A percentile compares a stretch with the other conserved stretches of the same genome.
phyloP scores from a whole-genome alignment of 371 early-diverging fungal genomes.

The Mortierella sp. region DNA sequence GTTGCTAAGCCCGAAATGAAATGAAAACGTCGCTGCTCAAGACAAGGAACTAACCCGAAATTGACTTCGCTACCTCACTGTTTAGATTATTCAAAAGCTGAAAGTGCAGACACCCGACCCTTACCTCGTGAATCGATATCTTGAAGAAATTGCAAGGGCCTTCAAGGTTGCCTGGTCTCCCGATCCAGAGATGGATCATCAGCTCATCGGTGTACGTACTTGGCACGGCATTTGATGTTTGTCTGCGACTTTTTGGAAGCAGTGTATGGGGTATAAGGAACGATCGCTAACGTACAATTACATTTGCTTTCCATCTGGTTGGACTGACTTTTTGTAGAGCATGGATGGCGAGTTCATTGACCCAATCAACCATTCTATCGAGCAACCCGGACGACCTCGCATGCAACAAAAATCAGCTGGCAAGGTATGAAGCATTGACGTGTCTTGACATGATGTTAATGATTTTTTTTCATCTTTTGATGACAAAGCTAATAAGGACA shows the following conservation, averaged over 20 bases:
- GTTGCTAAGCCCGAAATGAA: not conserved
- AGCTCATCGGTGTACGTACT: slow-evolving; percentile 41
- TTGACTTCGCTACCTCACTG: not conserved
- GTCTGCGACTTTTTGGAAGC: not conserved
- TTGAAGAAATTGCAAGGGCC: slow-evolving; percentile 89
- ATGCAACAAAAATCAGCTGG: slow-evolving; percentile 12
- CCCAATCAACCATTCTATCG: slow-evolving; percentile 36
- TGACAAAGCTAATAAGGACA: not conserved
- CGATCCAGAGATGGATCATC: slow-evolving; percentile 60
- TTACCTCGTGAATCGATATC: slow-evolving; percentile 86
- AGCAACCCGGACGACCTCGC: slow-evolving; percentile 33
- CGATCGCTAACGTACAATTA: not conserved
- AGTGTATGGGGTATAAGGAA: not conserved
- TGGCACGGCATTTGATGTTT: not conserved
- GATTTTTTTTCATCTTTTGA: not conserved
- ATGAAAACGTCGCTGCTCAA: not conserved
- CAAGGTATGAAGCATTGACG: slow-evolving; percentile 19
- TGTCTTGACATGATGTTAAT: not conserved
- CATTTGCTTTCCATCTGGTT: not conserved
- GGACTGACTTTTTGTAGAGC: slow-evolving; percentile 16
- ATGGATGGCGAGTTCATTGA: slow-evolving; percentile 51
- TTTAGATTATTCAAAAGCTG: slow-evolving; percentile 85
- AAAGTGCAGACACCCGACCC: slow-evolving; percentile 84
- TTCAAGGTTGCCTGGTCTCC: slow-evolving; percentile 85
- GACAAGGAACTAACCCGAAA: not conserved